These are phyloP conservation scores for Sporothrix luriei DNA, from an alignment of 2,329 filamentous ascomycete genomes.

Conservation along the genomic window DNA sequence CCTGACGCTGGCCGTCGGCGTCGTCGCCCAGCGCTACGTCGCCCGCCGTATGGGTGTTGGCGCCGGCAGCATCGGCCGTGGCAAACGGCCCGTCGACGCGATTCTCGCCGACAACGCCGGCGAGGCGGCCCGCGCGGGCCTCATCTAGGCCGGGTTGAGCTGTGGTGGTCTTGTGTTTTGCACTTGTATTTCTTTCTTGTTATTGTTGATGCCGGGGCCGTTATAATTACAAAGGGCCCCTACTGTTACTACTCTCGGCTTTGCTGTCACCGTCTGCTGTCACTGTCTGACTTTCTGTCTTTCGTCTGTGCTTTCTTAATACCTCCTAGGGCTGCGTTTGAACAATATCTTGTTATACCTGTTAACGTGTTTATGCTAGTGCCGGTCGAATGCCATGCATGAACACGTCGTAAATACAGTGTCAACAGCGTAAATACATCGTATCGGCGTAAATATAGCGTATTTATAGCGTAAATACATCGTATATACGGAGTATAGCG, in stretches of 20 bases:
- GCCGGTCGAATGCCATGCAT: not conserved
- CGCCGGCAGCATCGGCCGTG: slow-evolving; percentile 67
- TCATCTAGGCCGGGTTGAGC: slow-evolving; percentile 45
- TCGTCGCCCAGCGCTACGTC: slow-evolving; percentile 93
- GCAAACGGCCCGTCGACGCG: slow-evolving; percentile 62
- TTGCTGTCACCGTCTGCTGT: not conserved
- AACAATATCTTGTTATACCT: not conserved
- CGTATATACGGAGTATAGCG: too few relatives aligned
- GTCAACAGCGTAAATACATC: not conserved
- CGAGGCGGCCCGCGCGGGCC: slow-evolving; percentile 62
- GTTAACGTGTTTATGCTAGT: not conserved
- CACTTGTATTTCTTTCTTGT: not conserved
- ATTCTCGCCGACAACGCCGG: slow-evolving; percentile 60
- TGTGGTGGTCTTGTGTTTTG: not conserved
- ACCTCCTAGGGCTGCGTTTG: not conserved
- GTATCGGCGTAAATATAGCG: too few relatives aligned
- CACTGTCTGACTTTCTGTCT: not conserved
- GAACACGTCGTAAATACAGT: too few relatives aligned
- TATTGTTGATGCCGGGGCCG: slow-evolving; percentile 8
- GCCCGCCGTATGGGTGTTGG: slow-evolving; percentile 94
- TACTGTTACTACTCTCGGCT: not conserved
- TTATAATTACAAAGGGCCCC: too few relatives aligned
- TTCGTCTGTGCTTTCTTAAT: not conserved
- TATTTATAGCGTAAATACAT: too few relatives aligned
- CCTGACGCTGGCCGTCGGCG: slow-evolving; percentile 73